Percentiles rank a stretch among this genome's conserved stretches.
Conservation (phyloP, 2,329 filamentous ascomycete genomes). For the Fusarium sp. region DNA sequence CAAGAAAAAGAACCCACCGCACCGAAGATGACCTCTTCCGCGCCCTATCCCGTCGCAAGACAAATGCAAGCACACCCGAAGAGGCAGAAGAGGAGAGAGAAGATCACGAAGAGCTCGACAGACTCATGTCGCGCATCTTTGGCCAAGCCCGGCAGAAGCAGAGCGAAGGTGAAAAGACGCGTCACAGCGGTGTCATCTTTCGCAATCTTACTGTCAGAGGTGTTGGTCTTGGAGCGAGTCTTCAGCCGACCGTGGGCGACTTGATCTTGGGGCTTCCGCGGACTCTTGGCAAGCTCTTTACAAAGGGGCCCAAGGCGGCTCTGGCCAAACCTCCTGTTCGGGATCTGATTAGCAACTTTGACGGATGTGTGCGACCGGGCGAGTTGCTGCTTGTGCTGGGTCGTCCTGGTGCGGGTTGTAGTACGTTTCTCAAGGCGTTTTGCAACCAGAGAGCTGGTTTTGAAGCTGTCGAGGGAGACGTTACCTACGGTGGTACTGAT, state of each 20-base stretch:
- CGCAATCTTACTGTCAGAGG: constrained; percentile 80
- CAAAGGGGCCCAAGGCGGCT: constrained; percentile 67
- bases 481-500: constrained; percentile 71
- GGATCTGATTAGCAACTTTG: constrained; percentile 76
- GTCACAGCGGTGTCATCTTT: constrained; percentile 80
- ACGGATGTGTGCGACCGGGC: constrained; percentile 79
- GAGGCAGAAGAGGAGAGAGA: constrained; percentile 57
- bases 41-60: constrained; percentile 65
- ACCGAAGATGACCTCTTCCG: constrained; percentile 69
- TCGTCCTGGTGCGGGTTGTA: constrained; percentile 78
- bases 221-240: constrained; percentile 74
- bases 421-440: constrained; percentile 79
- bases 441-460: constrained; percentile 79
- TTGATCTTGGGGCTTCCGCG: constrained; percentile 70
- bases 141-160: constrained; percentile 74
- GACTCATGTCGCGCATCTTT: constrained; percentile 80
- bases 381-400: constrained; percentile 80
- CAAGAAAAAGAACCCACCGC: constrained; percentile 46
- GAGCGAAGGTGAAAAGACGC: constrained; percentile 79
- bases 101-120: constrained; percentile 68
- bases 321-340: constrained; percentile 71
- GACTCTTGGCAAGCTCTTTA: constrained; percentile 63
- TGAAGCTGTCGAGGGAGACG: constrained; percentile 74
- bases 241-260: constrained; percentile 72
- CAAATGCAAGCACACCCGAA: constrained; percentile 51